Evolutionary conservation across 2,329 filamentous ascomycete genomes (phyloP).

Genomic region (Rosellinia necatrix): DNA sequence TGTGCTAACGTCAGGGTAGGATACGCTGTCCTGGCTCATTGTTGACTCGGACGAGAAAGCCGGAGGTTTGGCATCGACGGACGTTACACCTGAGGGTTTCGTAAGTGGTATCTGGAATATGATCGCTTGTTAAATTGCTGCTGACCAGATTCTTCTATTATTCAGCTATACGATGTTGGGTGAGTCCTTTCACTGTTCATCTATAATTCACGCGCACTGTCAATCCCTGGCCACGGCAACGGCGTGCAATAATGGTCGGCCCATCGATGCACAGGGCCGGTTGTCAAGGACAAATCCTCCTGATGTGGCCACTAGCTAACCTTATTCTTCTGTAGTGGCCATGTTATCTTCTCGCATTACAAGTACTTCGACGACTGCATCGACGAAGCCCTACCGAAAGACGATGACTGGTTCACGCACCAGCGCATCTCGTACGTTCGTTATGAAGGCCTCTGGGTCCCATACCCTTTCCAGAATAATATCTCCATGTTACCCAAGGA

Average conservation of each 20-base stretch:
- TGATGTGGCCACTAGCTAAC: slow-evolving; percentile 9
- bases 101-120: slow-evolving; percentile 66
- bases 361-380: slow-evolving; percentile 99
- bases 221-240: neutral
- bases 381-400: slow-evolving; percentile 91
- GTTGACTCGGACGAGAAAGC: slow-evolving; percentile 90
- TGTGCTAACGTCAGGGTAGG: slow-evolving; percentile 55
- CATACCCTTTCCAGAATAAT: slow-evolving; percentile 99
- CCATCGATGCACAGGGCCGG: neutral
- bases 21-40: slow-evolving; percentile 94
- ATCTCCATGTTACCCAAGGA: slow-evolving; percentile 98
- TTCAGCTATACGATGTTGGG: slow-evolving; percentile 91
- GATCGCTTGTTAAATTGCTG: neutral
- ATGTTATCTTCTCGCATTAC: slow-evolving; percentile 99
- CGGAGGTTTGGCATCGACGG: slow-evolving; percentile 93
- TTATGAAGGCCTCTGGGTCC: slow-evolving; percentile 95
- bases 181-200: slow-evolving; percentile 15
- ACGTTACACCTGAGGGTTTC: slow-evolving; percentile 94
- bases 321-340: slow-evolving; percentile 59
- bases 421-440: slow-evolving; percentile 99
- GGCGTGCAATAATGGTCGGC: neutral
- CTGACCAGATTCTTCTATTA: slow-evolving; percentile 35
- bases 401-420: slow-evolving; percentile 96
- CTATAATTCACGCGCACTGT: neutral
- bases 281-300: neutral